Percentiles rank a stretch among this genome's conserved stretches.
Evolutionary conservation across 2,329 filamentous ascomycete species (phyloP).

Genomic region (Fusarium sp.): DNA sequence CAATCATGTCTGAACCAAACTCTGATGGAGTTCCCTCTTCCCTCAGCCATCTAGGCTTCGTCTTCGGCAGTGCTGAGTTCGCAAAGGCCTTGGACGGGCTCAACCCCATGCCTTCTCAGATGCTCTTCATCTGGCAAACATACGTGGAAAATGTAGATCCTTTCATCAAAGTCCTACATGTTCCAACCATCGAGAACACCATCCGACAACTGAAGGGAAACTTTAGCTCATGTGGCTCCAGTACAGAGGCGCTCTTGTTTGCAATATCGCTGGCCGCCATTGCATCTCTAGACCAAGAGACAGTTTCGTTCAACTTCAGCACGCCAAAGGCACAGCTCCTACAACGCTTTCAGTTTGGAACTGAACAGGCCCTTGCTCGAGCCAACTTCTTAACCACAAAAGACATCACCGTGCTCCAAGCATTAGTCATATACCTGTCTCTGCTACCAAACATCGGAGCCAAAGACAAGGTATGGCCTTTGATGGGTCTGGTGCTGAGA

Average conservation of each 20-base stretch:
- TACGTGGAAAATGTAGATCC: slow-evolving; percentile 48
- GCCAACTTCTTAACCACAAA: slow-evolving; percentile 39
- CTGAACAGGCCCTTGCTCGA: slow-evolving; percentile 42
- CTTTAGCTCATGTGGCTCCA: slow-evolving; percentile 33
- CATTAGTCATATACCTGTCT: slow-evolving; percentile 44
- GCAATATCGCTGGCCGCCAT: slow-evolving; percentile 45
- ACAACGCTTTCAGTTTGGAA: slow-evolving; percentile 35
- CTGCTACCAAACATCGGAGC: slow-evolving; percentile 35
- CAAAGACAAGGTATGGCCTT: slow-evolving; percentile 40
- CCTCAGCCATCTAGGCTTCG: slow-evolving; percentile 30
- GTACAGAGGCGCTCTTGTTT: slow-evolving; percentile 43
- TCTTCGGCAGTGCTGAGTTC: slow-evolving; percentile 30
- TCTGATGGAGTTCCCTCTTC: not conserved
- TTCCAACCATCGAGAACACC: slow-evolving; percentile 30
- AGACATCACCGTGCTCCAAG: slow-evolving; percentile 43
- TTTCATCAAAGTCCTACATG: slow-evolving; percentile 48
- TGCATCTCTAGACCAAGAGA: slow-evolving; percentile 40
- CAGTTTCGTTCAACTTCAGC: slow-evolving; percentile 32
- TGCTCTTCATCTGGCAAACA: slow-evolving; percentile 47
- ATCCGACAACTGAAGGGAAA: slow-evolving; percentile 34
- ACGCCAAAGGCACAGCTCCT: slow-evolving; percentile 30
- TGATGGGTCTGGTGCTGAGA: slow-evolving; percentile 42
- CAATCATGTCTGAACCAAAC: slow-evolving; percentile 1
- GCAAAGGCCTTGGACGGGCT: slow-evolving; percentile 26
- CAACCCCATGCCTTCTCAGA: slow-evolving; percentile 45